These are phyloP conservation scores for Trichoderma oligosporum DNA, from an alignment of 2,329 filamentous ascomycete genomes.

Conservation along the genomic window DNA sequence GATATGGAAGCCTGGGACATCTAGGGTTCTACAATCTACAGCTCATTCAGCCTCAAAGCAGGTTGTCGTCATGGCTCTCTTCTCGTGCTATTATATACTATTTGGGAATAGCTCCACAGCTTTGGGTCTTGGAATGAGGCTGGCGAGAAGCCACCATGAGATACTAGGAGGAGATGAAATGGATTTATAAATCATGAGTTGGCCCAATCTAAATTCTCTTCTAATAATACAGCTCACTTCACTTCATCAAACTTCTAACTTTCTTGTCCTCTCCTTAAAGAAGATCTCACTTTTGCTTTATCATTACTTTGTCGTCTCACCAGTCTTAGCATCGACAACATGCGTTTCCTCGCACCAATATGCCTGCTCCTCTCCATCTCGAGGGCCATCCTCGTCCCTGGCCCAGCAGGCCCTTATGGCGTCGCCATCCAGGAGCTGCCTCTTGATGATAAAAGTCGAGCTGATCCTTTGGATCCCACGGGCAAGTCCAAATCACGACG, in stretches of 20 bases:
- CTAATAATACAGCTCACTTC: background rate
- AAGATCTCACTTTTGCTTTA: background rate
- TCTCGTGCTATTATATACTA: constrained; percentile 9
- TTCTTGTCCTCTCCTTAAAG: background rate
- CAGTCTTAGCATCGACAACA: background rate
- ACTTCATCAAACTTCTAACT: background rate
- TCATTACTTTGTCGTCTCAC: background rate
- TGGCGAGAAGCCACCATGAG: background rate
- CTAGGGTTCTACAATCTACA: background rate
- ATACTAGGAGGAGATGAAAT: background rate
- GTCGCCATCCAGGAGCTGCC: constrained; percentile 27
- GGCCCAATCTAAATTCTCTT: background rate
- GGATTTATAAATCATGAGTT: background rate
- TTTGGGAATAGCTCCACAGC: constrained; percentile 7
- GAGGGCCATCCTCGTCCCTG: constrained; percentile 28
- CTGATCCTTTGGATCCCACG: constrained; percentile 34
- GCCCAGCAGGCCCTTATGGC: constrained; percentile 30
- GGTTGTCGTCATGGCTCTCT: constrained; percentile 7
- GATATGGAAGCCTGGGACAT: background rate
- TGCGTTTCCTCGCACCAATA: constrained; percentile 20
- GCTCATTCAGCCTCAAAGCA: background rate
- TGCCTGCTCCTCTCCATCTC: constrained; percentile 21
- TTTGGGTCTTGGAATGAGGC: constrained; percentile 21
- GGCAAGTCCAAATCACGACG: constrained; percentile 23
- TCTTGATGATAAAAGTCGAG: constrained; percentile 31